Evolutionary conservation across 257 asterid genomes (phyloP), one percentile per base, ranked within the genome.

Genomic region (Sherardia arvensis): DNA sequence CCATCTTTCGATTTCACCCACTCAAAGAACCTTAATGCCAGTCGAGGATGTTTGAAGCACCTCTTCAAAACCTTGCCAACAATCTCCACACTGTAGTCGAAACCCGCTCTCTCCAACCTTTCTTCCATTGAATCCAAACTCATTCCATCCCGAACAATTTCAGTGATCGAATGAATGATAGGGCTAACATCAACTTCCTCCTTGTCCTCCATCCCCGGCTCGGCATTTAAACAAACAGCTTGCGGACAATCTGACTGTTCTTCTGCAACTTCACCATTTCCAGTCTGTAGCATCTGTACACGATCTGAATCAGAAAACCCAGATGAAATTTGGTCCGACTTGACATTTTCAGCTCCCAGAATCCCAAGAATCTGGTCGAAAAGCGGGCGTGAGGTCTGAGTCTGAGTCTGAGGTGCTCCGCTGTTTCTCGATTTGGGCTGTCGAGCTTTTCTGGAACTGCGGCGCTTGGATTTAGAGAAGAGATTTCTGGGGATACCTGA

Each of bases 51-150:
- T 48, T 86, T 88, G 77, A 86, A 88, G 66, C 96, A 91, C 67
- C 90, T 86, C 84, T 91, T 88, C 75, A 91, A 54, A 3, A 91
- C 98, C 67, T 75, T 83, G 57, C 78, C 88, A 49, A 88, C 91
- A 23, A 88, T 71, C 61, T 81, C 95, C 78, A 71, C 87, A 2
- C 65, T 76, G 36, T 66, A 83, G 62, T 65, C 64, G 17, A 84
- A 66, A 76, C 63, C 78, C 18, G 73, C 77, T 26, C 54, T 74
- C 47, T 83, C 84, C 80, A 91, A 74, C 77, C 59, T 67, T 68
- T 81, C 85, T 73, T 88, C 96, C 94, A 91, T 83, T 2, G 88
- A 20, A 7, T 32, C 33, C 33, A 21, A 64, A 17, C 64, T 66
- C 34, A 62, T 78, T 69, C 69, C 82, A 51, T 80, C 73, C 80